phyloP scores from a whole-genome alignment of 2,329 filamentous ascomycete genomes.

The Amphichorda felina region DNA sequence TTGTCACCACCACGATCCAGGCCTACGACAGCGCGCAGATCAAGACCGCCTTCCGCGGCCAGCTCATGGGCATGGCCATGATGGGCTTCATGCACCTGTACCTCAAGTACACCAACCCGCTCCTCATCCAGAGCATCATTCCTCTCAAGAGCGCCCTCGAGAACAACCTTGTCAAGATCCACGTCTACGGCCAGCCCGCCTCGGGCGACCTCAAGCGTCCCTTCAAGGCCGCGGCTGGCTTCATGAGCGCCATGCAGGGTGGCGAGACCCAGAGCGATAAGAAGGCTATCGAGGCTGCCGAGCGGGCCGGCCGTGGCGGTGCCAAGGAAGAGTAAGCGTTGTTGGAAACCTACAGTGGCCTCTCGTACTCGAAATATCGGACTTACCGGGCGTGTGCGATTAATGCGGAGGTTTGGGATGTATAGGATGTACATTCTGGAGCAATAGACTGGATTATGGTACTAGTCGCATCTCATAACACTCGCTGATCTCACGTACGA shows the following conservation, averaged over 20 bases:
- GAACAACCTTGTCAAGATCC: constrained; percentile 91
- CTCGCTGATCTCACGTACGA: too few relatives aligned
- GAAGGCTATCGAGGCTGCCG: constrained; percentile 70
- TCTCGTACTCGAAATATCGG: too few relatives aligned
- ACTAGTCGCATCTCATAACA: too few relatives aligned
- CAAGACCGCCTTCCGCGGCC: constrained; percentile 72
- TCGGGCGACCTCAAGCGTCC: constrained; percentile 86
- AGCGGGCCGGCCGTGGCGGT: constrained; percentile 62
- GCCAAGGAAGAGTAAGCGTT: constrained; percentile 59
- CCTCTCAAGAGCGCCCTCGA: constrained; percentile 93
- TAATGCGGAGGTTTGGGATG: too few relatives aligned
- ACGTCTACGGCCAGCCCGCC: constrained; percentile 78
- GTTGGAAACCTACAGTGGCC: too few relatives aligned
- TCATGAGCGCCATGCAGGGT: constrained; percentile 69
- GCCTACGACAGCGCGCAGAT: constrained; percentile 88
- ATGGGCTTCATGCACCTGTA: constrained; percentile 98
- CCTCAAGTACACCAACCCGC: constrained; percentile 99
- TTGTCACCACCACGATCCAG: constrained; percentile 91
- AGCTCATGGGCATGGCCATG: constrained; percentile 95
- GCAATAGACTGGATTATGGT: too few relatives aligned
- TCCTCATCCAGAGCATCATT: constrained; percentile 97
- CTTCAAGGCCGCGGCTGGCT: constrained; percentile 76
- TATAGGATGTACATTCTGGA: too few relatives aligned
- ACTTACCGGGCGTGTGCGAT: too few relatives aligned
- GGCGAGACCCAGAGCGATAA: constrained; percentile 80